Percentiles rank a stretch among this genome's conserved stretches.
Conservation (phyloP, 2,329 filamentous ascomycete genomes). For the Phialophora verrucosa region DNA sequence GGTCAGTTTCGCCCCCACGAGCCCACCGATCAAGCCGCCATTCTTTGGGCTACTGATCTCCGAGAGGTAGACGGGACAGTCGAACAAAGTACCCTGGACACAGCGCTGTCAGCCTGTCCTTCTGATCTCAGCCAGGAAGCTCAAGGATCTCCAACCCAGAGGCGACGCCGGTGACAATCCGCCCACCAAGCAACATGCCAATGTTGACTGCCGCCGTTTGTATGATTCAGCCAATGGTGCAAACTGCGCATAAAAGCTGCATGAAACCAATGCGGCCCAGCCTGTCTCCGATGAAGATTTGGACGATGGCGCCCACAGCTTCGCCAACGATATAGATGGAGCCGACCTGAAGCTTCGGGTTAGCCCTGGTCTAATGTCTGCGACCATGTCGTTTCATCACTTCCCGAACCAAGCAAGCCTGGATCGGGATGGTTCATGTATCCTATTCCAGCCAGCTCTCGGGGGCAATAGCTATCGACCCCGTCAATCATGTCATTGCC, state of each 20-base stretch:
- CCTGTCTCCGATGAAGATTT: constrained; percentile 60
- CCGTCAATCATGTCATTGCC: constrained; percentile 42
- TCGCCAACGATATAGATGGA: constrained; percentile 66
- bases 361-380: neutral
- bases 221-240: constrained; percentile 69
- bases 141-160: constrained; percentile 69
- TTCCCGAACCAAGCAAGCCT: constrained; percentile 20
- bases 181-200: constrained; percentile 70
- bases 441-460: constrained; percentile 64
- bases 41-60: constrained; percentile 61
- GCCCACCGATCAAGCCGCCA: constrained; percentile 77
- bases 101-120: no score
- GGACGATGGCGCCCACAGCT: constrained; percentile 59
- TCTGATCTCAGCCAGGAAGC: no score
- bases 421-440: constrained; percentile 60
- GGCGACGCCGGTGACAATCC: constrained; percentile 75
- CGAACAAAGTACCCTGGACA: constrained; percentile 12
- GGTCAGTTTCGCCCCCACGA: constrained; percentile 83
- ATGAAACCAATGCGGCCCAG: constrained; percentile 58
- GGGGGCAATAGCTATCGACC: constrained; percentile 57
- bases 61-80: constrained; percentile 36
- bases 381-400: neutral
- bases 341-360: constrained; percentile 55
- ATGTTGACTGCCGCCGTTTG: constrained; percentile 65
- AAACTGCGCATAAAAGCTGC: constrained; percentile 67